These are phyloP conservation scores for Pythium rishiriense DNA, from an alignment of 352 stramenopile genomes.

Conservation along the genomic window DNA sequence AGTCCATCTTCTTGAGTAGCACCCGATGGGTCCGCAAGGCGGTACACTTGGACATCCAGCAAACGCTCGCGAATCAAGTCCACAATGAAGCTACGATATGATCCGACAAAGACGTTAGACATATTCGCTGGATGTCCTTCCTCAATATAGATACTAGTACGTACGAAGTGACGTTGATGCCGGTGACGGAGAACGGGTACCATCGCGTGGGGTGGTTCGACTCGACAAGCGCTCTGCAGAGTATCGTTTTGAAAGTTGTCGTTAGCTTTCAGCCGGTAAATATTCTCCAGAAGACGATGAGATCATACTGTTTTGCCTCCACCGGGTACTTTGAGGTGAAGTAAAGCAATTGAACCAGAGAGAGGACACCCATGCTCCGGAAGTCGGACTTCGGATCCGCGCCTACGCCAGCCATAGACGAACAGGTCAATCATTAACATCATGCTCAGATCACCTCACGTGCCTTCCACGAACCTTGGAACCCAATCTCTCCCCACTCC, in stretches of 20 bases:
- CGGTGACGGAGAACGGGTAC: constrained; percentile 86
- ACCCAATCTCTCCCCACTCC: constrained; percentile 87
- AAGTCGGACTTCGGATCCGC: constrained; percentile 88
- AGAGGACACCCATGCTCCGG: constrained; percentile 79
- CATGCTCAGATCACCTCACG: neutral
- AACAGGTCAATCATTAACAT: neutral
- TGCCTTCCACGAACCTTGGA: constrained; percentile 56
- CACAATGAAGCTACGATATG: constrained; percentile 75
- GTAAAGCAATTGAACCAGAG: constrained; percentile 72
- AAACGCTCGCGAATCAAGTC: constrained; percentile 75
- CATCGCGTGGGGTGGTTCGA: constrained; percentile 84
- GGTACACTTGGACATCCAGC: constrained; percentile 76
- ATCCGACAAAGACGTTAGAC: too few species aligned
- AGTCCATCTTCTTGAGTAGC: constrained; percentile 32
- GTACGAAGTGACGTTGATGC: constrained; percentile 84
- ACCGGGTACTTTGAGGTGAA: constrained; percentile 75
- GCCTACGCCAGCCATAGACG: constrained; percentile 30
- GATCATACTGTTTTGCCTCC: constrained; percentile 61
- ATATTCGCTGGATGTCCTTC: too few species aligned
- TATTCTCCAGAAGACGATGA: neutral
- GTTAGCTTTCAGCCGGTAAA: neutral
- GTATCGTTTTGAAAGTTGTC: neutral
- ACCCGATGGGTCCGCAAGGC: constrained; percentile 22
- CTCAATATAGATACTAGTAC: too few species aligned
- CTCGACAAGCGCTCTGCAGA: constrained; percentile 62